Evolutionary conservation across 805 yeast genomes (phyloP).

Genomic region (Ogataea kodamae): DNA sequence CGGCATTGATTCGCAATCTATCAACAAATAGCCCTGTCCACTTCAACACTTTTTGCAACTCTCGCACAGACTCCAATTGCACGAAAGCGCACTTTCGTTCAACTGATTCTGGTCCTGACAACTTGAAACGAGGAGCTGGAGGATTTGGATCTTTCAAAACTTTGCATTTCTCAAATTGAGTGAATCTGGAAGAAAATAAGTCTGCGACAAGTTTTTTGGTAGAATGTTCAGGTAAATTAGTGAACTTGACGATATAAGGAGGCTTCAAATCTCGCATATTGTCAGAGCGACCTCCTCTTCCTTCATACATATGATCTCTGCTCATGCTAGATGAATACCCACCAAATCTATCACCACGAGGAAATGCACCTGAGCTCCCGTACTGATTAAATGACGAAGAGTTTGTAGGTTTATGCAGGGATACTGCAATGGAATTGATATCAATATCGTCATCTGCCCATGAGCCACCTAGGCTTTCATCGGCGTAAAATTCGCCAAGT

Average conservation of each 20-base stretch:
- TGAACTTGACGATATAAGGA: slow-evolving; percentile 63
- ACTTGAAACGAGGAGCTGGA: slow-evolving; percentile 40
- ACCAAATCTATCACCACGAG: slow-evolving; percentile 8
- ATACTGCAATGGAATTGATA: slow-evolving; percentile 54
- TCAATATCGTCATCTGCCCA: slow-evolving; percentile 77
- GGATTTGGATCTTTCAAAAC: slow-evolving; percentile 40
- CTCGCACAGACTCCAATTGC: slow-evolving; percentile 48
- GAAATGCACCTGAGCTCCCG: slow-evolving; percentile 6
- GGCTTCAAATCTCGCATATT: slow-evolving; percentile 34
- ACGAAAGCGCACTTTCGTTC: slow-evolving; percentile 61
- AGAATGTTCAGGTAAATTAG: slow-evolving; percentile 55
- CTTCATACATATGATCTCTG: slow-evolving; percentile 7
- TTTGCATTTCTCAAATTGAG: slow-evolving; percentile 55
- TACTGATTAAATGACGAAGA: slow-evolving; percentile 10
- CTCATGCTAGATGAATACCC: slow-evolving; percentile 6
- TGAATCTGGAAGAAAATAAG: slow-evolving; percentile 59
- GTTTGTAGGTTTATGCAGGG: slow-evolving; percentile 23
- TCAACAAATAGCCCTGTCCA: slow-evolving; percentile 54
- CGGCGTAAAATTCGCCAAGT: slow-evolving; percentile 43
- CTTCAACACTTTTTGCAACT: slow-evolving; percentile 55
- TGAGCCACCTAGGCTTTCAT: slow-evolving; percentile 45
- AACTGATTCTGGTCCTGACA: slow-evolving; percentile 32
- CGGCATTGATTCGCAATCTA: slow-evolving; percentile 33
- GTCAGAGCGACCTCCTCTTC: slow-evolving; percentile 15
- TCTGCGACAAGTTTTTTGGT: slow-evolving; percentile 52